Conservation (phyloP, 129 eudicot species). For the Flaveria linearis region DNA sequence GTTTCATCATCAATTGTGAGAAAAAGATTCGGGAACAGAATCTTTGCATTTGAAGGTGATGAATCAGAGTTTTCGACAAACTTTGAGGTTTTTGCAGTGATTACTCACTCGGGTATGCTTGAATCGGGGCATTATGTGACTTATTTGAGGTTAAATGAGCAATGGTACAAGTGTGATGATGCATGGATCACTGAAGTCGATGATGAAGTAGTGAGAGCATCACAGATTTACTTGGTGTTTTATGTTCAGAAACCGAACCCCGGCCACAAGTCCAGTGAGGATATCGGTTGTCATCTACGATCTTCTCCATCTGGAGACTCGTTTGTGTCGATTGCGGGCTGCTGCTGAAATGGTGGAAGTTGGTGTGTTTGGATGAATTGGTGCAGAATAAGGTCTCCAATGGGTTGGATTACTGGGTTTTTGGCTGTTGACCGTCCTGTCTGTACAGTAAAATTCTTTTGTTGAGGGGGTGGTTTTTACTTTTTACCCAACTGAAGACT, state of each 20-base stretch:
- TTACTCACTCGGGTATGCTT: conserved; percentile 77
- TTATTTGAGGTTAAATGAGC: conserved; percentile 53
- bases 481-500: conserved; percentile 28
- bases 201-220: conserved; percentile 69
- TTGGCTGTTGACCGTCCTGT: neutral
- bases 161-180: conserved; percentile 81
- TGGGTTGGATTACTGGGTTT: conserved; percentile 9
- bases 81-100: conserved; percentile 71
- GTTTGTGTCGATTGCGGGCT: conserved; percentile 69
- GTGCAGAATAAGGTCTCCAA: conserved; percentile 35
- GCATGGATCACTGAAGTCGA: conserved; percentile 81
- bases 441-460: conserved; percentile 35
- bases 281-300: conserved; percentile 58
- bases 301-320: conserved; percentile 48
- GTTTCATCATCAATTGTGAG: conserved; percentile 61
- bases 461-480: conserved; percentile 25
- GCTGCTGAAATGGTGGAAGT: conserved; percentile 46
- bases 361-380: conserved; percentile 19
- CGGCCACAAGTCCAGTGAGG: conserved; percentile 51
- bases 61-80: conserved; percentile 55
- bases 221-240: conserved; percentile 61
- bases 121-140: conserved; percentile 78
- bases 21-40: conserved; percentile 67
- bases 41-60: conserved; percentile 61
- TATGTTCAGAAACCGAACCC: conserved; percentile 53